phyloP scores from a whole-genome alignment of 306 rosid species.

The Sindora glabra region DNA sequence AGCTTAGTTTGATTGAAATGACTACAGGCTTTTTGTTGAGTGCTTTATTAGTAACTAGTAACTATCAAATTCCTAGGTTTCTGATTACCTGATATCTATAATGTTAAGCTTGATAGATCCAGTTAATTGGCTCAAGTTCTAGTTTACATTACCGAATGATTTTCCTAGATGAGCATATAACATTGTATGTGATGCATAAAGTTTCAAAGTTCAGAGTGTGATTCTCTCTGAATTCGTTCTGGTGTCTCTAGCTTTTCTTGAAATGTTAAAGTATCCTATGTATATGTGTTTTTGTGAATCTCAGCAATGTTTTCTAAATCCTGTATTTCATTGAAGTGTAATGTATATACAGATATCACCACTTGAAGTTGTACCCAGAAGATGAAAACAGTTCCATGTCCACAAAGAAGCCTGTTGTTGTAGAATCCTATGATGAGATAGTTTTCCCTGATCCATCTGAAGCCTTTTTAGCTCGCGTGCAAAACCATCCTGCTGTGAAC shows the following conservation, averaged over 20 bases:
- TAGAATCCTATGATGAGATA: constrained; percentile 61
- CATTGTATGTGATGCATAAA: no score
- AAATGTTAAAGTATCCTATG: no score
- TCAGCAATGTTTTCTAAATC: constrained; percentile 24
- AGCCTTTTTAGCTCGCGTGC: constrained; percentile 55
- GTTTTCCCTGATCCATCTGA: constrained; percentile 74
- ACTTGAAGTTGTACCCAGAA: constrained; percentile 77
- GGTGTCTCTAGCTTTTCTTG: background rate
- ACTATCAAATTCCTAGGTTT: no score
- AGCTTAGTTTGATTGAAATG: constrained; percentile 11
- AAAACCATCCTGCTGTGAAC: constrained; percentile 45
- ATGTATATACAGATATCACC: constrained; percentile 63
- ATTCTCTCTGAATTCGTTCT: background rate
- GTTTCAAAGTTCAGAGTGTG: no score
- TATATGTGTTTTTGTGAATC: no score
- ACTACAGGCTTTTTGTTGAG: background rate
- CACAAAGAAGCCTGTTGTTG: constrained; percentile 68
- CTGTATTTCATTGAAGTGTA: constrained; percentile 32
- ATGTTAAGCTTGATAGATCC: no score
- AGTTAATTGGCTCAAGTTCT: background rate
- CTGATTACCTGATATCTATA: no score
- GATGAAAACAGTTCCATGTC: constrained; percentile 71
- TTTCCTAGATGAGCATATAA: background rate
- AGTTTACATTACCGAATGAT: no score
- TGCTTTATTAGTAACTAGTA: no score